A percentile compares a stretch with the other conserved stretches of the same genome.
Conservation (phyloP, 768 basidiomycete species). For the Kwoniella shandongensis region DNA sequence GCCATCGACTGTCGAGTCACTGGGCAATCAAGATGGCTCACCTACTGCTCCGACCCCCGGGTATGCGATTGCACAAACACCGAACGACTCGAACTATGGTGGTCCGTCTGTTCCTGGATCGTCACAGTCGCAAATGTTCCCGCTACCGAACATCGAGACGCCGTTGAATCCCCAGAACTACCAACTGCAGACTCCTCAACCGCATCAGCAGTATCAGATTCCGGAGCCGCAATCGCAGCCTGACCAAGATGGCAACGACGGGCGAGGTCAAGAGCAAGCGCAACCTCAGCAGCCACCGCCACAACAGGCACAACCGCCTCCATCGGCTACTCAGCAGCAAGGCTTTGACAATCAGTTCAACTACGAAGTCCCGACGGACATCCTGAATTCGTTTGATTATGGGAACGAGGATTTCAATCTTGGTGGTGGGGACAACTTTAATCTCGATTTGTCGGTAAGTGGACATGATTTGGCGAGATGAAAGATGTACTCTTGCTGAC, state of each 20-base stretch:
- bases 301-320: slow-evolving; percentile 1
- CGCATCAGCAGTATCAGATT: not conserved
- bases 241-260: too few species aligned
- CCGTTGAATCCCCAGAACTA: not conserved
- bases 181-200: not conserved
- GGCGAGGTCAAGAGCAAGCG: not conserved
- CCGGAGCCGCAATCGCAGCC: not conserved
- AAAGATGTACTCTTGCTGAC: too few species aligned
- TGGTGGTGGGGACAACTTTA: too few species aligned
- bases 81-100: slow-evolving; percentile 1
- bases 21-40: slow-evolving; percentile 7
- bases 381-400: too few species aligned
- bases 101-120: slow-evolving; percentile 15
- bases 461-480: too few species aligned
- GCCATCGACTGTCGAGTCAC: slow-evolving; percentile 9
- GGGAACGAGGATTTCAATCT: too few species aligned
- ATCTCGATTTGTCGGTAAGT: too few species aligned
- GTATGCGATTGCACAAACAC: slow-evolving; percentile 8
- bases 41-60: not conserved
- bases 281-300: slow-evolving; percentile 1
- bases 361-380: too few species aligned
- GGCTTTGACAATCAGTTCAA: too few species aligned
- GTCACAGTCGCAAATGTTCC: slow-evolving; percentile 16
- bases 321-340: too few species aligned
- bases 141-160: slow-evolving; percentile 3